These are phyloP conservation scores for Berkeleyomyces rouxiae DNA, from an alignment of 2,329 filamentous ascomycete species.

Conservation along the genomic window DNA sequence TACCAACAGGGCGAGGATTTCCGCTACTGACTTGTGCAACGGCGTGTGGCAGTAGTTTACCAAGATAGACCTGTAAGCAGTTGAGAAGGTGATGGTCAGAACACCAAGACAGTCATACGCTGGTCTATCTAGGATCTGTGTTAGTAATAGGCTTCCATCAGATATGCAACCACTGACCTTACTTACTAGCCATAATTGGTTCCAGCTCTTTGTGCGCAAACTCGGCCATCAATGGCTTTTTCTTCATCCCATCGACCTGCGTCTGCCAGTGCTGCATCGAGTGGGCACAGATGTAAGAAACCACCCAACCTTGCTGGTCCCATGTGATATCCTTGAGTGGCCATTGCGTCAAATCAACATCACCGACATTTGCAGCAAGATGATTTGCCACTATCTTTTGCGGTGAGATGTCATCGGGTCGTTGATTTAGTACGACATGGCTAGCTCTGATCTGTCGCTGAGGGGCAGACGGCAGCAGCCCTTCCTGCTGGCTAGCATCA, in stretches of 20 bases:
- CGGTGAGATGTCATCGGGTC: conserved; percentile 29
- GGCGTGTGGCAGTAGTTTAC: conserved; percentile 40
- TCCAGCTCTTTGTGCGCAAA: conserved; percentile 34
- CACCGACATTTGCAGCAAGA: conserved; percentile 28
- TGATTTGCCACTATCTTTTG: conserved; percentile 34
- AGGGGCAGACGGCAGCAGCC: conserved; percentile 13
- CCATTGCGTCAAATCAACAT: conserved; percentile 34
- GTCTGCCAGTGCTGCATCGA: conserved; percentile 35
- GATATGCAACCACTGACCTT: neutral
- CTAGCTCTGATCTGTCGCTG: conserved; percentile 27
- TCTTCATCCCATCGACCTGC: conserved; percentile 26
- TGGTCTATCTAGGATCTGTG: conserved; percentile 29
- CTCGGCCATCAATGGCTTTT: conserved; percentile 29
- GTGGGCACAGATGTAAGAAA: conserved; percentile 36
- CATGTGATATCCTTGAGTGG: conserved; percentile 28
- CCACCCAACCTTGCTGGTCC: conserved; percentile 33
- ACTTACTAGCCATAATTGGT: conserved; percentile 28
- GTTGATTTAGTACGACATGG: conserved; percentile 33
- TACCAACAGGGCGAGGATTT: conserved; percentile 26
- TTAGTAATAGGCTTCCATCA: conserved; percentile 11
- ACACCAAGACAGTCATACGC: conserved; percentile 42
- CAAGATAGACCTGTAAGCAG: conserved; percentile 29
- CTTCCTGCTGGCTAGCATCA: conserved; percentile 21
- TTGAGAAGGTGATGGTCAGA: conserved; percentile 33
- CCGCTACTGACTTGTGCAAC: conserved; percentile 37